A percentile compares a stretch with the other conserved stretches of the same genome.
Evolutionary conservation across 139 green algal genomes (phyloP).

Genomic region (Chlamydomonas incerta): DNA sequence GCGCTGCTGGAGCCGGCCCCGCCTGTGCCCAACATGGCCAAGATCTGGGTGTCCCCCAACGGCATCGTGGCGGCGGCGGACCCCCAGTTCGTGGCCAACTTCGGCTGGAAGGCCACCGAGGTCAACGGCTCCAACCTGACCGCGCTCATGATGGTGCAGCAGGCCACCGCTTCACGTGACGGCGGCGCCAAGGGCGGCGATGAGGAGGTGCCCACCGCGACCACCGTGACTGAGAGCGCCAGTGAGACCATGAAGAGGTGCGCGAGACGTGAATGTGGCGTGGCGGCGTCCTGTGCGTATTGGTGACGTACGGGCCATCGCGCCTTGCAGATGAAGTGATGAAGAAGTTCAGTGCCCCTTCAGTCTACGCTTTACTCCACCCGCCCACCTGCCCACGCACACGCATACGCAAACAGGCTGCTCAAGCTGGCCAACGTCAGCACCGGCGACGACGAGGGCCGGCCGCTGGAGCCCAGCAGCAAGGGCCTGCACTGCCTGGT

Average conservation of each 20-base stretch:
- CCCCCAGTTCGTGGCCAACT: constrained; percentile 13
- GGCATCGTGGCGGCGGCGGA: constrained; percentile 16
- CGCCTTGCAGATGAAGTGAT: no score
- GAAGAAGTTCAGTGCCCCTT: no score
- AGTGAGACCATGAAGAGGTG: constrained; percentile 6
- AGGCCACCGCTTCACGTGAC: background rate
- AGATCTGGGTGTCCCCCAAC: constrained; percentile 24
- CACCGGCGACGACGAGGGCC: no score
- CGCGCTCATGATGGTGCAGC: background rate
- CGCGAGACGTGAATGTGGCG: no score
- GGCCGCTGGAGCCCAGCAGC: no score
- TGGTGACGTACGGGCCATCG: no score
- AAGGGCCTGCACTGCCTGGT: background rate
- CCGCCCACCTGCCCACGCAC: no score
- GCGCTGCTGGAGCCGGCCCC: constrained; percentile 11
- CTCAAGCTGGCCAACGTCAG: background rate
- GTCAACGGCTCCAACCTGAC: constrained; percentile 7
- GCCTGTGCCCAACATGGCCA: background rate
- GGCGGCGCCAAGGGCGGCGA: background rate
- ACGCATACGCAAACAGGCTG: no score
- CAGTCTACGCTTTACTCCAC: no score
- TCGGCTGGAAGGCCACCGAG: constrained; percentile 23
- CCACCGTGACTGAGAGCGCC: background rate
- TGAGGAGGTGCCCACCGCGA: background rate
- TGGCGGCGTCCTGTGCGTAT: no score